Evolutionary conservation across 345 rosid species (phyloP).

Genomic region (Heritiera fomes): DNA sequence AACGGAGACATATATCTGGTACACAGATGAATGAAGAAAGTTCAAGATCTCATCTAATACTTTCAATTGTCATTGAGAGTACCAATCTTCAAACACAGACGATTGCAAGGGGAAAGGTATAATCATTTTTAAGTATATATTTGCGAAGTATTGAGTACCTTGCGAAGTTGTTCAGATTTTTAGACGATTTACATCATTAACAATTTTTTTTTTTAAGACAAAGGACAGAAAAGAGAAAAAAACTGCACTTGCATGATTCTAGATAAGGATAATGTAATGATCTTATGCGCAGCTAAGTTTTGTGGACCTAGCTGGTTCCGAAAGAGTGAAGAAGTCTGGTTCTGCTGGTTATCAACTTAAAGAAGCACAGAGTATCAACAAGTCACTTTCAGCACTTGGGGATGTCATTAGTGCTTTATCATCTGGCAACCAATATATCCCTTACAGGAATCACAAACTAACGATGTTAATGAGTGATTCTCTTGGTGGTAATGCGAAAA

Average conservation of each 20-base stretch:
- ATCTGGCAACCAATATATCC: slow-evolving; percentile 81
- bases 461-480: slow-evolving; percentile 99
- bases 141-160: neutral
- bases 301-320: slow-evolving; percentile 98
- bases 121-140: neutral
- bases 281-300: slow-evolving; percentile 74
- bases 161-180: neutral
- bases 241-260: neutral
- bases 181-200: neutral
- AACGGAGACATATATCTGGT: slow-evolving; percentile 76
- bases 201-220: neutral
- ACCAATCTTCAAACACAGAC: slow-evolving; percentile 95
- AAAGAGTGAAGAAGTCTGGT: slow-evolving; percentile 96
- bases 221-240: neutral
- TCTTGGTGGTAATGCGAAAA: slow-evolving; percentile 4
- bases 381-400: neutral
- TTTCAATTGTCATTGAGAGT: slow-evolving; percentile 86
- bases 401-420: slow-evolving; percentile 60
- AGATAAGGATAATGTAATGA: neutral
- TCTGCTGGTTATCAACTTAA: slow-evolving; percentile 77
- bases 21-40: slow-evolving; percentile 97
- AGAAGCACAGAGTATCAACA: slow-evolving; percentile 87
- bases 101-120: slow-evolving; percentile 91
- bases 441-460: slow-evolving; percentile 91
- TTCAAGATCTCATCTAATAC: slow-evolving; percentile 90